Percentiles rank a stretch among this genome's conserved stretches.
Conservation (phyloP, 768 basidiomycete genomes). For the Pleurotus tuber-regium region DNA sequence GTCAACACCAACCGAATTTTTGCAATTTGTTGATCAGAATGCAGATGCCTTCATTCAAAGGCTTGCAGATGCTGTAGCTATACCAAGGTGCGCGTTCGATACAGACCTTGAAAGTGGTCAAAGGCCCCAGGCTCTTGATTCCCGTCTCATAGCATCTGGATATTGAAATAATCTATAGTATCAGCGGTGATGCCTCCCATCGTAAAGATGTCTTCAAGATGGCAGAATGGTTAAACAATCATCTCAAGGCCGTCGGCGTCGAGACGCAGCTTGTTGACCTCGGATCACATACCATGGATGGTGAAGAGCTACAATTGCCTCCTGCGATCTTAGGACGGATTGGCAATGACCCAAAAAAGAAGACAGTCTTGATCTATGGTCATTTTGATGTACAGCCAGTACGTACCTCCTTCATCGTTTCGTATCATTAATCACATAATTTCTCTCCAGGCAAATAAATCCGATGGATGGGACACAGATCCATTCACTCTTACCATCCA, state of each 20-base stretch:
- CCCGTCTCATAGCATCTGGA: too few species aligned
- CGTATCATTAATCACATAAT: too few species aligned
- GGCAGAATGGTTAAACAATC: conserved; percentile 75
- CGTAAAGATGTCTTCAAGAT: conserved; percentile 81
- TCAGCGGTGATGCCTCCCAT: conserved; percentile 68
- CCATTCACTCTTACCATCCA: conserved; percentile 70
- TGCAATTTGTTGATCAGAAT: conserved; percentile 63
- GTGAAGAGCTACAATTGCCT: conserved; percentile 70
- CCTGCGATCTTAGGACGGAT: conserved; percentile 81
- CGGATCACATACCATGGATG: conserved; percentile 68
- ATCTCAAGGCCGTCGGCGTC: conserved; percentile 78
- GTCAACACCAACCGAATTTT: conserved; percentile 48
- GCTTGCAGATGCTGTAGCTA: conserved; percentile 78
- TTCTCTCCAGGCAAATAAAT: conserved; percentile 39
- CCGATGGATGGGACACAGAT: conserved; percentile 86
- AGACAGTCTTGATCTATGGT: conserved; percentile 90
- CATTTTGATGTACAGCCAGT: conserved; percentile 97
- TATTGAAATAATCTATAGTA: conserved; percentile 31
- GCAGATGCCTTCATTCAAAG: conserved; percentile 73
- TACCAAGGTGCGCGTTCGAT: conserved; percentile 61
- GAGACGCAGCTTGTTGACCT: conserved; percentile 73
- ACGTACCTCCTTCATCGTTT: conserved; percentile 19
- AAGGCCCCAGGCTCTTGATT: too few species aligned
- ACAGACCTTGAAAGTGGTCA: too few species aligned
- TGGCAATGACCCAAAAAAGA: conserved; percentile 85